Evolutionary conservation across 2,329 filamentous ascomycete genomes (phyloP), one percentile per base, ranked within the genome.

Genomic region (Colletotrichum cordylinicola): DNA sequence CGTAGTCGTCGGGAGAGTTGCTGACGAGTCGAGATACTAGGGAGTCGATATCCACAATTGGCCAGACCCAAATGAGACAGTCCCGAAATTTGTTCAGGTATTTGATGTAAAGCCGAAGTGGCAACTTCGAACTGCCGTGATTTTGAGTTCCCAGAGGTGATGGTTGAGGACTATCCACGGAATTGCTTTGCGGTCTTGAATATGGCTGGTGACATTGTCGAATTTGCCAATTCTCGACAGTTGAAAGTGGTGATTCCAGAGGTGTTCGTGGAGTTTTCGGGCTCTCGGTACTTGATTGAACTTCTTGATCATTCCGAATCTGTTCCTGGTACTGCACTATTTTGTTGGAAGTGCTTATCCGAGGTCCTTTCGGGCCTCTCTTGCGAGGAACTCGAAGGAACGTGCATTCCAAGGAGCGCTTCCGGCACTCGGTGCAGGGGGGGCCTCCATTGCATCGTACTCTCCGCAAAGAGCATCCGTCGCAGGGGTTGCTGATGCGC

Each of bases 1-100:
- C 80, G 4, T 77, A 70, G 7, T 81, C 78, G 8, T 78, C 37
- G 39, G 56, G 56, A 8, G 56, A 27, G 56, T 60, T 60, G 27
- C 56, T 60, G 13, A 60, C 27, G 27, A 60, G 56, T 33, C 56
- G 56, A 16, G 56, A 60, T 27, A 33, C 18, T 3, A 60, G 13
- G 9, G 56, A 60, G 43, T 52, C 43, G 43, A 52, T 52, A 4
- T 52, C n/a, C 43, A 52, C 43, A 52, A 52, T 52, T 6, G 43
- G 43, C 43, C 43, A 52, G n/a, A 52, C 43, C 43, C 43, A 52
- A n/a, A 52, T 52, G 10, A 52, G 43, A 21, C 43, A 52, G 43
- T 52, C n/a, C n/a, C 12, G 7, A 1, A 52, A 52, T 21, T 24
- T 52, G n/a, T 6, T 52, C 43, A 52, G 12, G 43, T 52, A 52